Percentiles rank a stretch among this genome's conserved stretches.
Conservation (phyloP, 805 yeast species). For the Saturnispora mendoncae region DNA sequence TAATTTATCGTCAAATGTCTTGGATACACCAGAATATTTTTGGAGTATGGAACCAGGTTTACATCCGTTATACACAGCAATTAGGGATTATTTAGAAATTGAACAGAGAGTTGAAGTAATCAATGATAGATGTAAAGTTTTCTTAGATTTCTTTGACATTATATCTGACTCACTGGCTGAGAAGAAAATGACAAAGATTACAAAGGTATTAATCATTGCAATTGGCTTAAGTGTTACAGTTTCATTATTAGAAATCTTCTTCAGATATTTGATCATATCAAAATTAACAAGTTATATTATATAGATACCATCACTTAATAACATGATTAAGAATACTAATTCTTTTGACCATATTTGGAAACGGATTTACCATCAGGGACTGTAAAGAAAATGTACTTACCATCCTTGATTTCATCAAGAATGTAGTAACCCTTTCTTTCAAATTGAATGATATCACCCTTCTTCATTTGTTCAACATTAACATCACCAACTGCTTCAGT, state of each 20-base stretch:
- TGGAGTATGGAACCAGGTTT: slow-evolving; percentile 95
- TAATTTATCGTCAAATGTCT: slow-evolving; percentile 77
- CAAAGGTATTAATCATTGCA: slow-evolving; percentile 80
- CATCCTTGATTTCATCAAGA: slow-evolving; percentile 56
- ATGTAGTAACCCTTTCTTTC: slow-evolving; percentile 96
- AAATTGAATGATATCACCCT: slow-evolving; percentile 84
- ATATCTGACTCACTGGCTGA: slow-evolving; percentile 93
- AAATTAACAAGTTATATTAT: slow-evolving; percentile 4
- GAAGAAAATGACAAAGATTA: slow-evolving; percentile 81
- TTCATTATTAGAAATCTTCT: slow-evolving; percentile 59
- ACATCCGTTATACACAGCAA: slow-evolving; percentile 84
- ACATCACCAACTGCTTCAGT: slow-evolving; percentile 70
- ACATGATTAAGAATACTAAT: too few relatives aligned
- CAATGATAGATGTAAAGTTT: slow-evolving; percentile 89
- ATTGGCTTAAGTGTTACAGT: slow-evolving; percentile 73
- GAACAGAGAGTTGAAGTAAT: slow-evolving; percentile 91
- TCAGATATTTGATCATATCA: slow-evolving; percentile 45
- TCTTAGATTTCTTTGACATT: slow-evolving; percentile 85
- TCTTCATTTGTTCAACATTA: slow-evolving; percentile 67
- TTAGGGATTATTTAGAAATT: slow-evolving; percentile 86
- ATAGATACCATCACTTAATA: background rate
- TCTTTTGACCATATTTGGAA: slow-evolving; percentile 64
- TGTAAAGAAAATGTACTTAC: slow-evolving; percentile 72
- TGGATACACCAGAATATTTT: slow-evolving; percentile 93
- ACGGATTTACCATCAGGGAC: slow-evolving; percentile 93